phyloP scores from a whole-genome alignment of 1,284 basidiomycete genomes.

The Trichosporon sp. region DNA sequence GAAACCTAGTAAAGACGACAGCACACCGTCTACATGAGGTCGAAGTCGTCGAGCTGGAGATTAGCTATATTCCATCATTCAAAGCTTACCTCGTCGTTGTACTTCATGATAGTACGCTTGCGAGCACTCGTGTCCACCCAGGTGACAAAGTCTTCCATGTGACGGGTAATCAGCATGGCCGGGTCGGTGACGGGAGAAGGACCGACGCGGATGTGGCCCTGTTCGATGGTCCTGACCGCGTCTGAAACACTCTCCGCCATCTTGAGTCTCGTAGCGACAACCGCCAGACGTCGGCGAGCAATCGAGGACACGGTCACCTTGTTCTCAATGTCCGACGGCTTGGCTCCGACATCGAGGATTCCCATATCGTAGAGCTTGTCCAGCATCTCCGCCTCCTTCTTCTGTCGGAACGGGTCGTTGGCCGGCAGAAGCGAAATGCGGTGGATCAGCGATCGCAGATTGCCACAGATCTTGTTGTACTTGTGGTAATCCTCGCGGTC shows the following conservation, averaged over 20 bases:
- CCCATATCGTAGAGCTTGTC: slow-evolving; percentile 98
- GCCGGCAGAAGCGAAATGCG: slow-evolving; percentile 84
- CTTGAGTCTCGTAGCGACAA: slow-evolving; percentile 87
- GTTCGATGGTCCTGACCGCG: slow-evolving; percentile 95
- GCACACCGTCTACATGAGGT: slow-evolving; percentile 65
- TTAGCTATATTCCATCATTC: not conserved
- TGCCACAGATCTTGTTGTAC: slow-evolving; percentile 94
- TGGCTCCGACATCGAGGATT: slow-evolving; percentile 68
- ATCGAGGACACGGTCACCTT: slow-evolving; percentile 94
- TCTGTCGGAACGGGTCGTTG: slow-evolving; percentile 82
- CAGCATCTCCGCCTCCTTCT: slow-evolving; percentile 83
- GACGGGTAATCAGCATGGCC: slow-evolving; percentile 92
- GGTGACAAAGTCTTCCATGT: slow-evolving; percentile 99
- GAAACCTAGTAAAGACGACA: too few relatives aligned
- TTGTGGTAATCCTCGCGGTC: slow-evolving; percentile 88
- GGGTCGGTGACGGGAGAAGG: slow-evolving; percentile 96
- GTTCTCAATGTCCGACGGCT: slow-evolving; percentile 89
- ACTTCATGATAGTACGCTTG: slow-evolving; percentile 91
- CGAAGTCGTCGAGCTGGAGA: slow-evolving; percentile 81
- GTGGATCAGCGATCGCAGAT: slow-evolving; percentile 81
- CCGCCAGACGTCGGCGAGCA: slow-evolving; percentile 85
- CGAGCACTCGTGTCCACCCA: slow-evolving; percentile 99
- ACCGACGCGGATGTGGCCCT: slow-evolving; percentile 96
- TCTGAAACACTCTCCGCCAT: slow-evolving; percentile 96
- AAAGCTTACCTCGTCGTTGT: slow-evolving; percentile 86